phyloP scores from a whole-genome alignment of 192 early-diverging fungal genomes.

The Funneliformis geosporum region DNA sequence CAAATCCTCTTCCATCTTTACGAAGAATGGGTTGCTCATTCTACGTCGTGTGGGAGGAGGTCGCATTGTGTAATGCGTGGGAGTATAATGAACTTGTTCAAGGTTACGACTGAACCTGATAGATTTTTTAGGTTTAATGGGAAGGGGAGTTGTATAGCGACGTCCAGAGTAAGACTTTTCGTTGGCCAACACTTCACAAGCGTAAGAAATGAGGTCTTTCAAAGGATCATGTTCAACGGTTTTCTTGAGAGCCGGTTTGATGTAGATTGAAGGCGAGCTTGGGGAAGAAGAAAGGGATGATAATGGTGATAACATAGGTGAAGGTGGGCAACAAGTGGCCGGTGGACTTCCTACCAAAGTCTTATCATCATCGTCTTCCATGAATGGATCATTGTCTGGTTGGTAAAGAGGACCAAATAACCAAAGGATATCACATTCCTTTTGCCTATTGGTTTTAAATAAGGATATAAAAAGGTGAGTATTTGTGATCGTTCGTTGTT shows the following conservation, averaged over 20 bases:
- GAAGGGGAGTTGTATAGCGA: background rate
- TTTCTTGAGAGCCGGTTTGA: constrained; percentile 31
- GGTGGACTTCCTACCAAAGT: constrained; percentile 18
- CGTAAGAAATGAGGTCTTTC: constrained; percentile 27
- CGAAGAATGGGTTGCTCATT: background rate
- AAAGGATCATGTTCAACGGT: constrained; percentile 20
- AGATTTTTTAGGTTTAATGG: constrained; percentile 18
- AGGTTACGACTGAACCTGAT: constrained; percentile 23
- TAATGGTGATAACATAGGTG: background rate
- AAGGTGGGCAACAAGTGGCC: constrained; percentile 9
- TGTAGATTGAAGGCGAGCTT: background rate
- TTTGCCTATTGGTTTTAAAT: constrained; percentile 24
- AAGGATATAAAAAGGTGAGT: background rate
- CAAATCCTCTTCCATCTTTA: background rate
- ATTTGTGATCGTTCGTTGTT: background rate
- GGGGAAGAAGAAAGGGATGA: constrained; percentile 5
- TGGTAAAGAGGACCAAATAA: constrained; percentile 31
- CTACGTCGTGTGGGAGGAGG: background rate
- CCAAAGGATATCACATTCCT: constrained; percentile 32
- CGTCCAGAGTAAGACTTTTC: background rate
- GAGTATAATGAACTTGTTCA: constrained; percentile 34
- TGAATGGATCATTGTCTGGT: constrained; percentile 28
- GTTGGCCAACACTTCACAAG: background rate
- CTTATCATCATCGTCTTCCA: constrained; percentile 27
- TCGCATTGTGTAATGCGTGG: constrained; percentile 16